A percentile compares a stretch with the other conserved stretches of the same genome.
These are phyloP conservation scores for Mercurialis annua DNA, from an alignment of 345 rosid genomes.

Conservation along the genomic window DNA sequence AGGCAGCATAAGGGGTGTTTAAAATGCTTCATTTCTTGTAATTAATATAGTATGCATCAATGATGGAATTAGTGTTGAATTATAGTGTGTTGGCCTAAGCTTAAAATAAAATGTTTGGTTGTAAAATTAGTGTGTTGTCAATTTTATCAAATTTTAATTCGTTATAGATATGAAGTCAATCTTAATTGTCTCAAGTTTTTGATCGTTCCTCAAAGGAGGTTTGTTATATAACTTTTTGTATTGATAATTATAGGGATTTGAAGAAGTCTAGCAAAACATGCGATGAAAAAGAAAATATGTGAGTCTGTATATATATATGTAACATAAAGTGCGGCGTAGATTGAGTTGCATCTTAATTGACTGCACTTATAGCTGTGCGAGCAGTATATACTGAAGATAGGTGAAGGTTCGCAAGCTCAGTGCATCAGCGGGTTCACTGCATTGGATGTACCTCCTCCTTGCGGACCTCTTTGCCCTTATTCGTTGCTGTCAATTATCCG, in stretches of 20 bases:
- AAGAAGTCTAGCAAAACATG: too few relatives aligned
- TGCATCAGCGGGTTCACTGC: slow-evolving; percentile 37
- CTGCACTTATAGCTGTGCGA: slow-evolving; percentile 5
- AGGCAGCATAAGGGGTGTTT: slow-evolving; percentile 19
- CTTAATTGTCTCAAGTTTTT: too few relatives aligned
- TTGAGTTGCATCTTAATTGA: too few relatives aligned
- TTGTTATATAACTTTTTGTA: too few relatives aligned
- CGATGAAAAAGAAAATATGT: too few relatives aligned
- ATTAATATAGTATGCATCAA: background rate
- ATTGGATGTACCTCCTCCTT: slow-evolving; percentile 31
- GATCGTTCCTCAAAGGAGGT: too few relatives aligned
- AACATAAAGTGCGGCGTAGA: too few relatives aligned
- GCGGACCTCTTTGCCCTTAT: slow-evolving; percentile 26
- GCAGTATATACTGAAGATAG: slow-evolving; percentile 33
- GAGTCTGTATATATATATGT: too few relatives aligned
- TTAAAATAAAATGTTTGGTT: background rate
- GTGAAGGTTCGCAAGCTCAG: slow-evolving; percentile 19
- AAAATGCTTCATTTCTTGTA: background rate
- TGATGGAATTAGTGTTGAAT: background rate
- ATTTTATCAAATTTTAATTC: too few relatives aligned
- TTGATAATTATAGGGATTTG: too few relatives aligned
- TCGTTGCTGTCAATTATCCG: background rate
- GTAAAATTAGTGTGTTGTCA: slow-evolving; percentile 2
- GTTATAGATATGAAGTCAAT: too few relatives aligned
- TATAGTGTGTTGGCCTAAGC: background rate